Percentiles rank a stretch among this genome's conserved stretches.
Evolutionary conservation across 345 rosid species (phyloP).

Genomic region (Populus pruinosa): DNA sequence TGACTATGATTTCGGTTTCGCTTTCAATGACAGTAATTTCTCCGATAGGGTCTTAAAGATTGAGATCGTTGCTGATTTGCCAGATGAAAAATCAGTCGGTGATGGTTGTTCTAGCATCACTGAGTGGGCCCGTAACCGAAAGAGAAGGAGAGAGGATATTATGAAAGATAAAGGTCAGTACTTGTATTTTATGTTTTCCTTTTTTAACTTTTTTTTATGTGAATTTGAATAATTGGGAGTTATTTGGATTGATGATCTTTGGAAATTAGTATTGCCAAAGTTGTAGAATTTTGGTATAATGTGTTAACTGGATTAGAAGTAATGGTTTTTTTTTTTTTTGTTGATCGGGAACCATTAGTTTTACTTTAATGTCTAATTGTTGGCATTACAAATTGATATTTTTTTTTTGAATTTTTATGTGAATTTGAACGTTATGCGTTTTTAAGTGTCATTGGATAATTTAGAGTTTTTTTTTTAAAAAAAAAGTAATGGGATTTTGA

Average conservation of each 20-base stretch:
- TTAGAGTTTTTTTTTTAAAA: neutral
- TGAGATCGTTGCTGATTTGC: slow-evolving; percentile 52
- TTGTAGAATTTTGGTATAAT: neutral
- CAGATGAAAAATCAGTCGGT: slow-evolving; percentile 40
- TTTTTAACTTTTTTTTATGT: neutral
- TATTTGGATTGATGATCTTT: neutral
- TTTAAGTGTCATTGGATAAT: neutral
- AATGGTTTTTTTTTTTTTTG: neutral
- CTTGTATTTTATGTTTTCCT: neutral
- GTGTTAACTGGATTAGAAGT: neutral
- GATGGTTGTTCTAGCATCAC: slow-evolving; percentile 50
- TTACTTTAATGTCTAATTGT: neutral
- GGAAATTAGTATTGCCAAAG: too few relatives aligned
- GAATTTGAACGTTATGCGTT: neutral
- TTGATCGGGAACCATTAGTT: neutral
- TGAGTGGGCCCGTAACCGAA: slow-evolving; percentile 68
- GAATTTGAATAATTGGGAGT: neutral
- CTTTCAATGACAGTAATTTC: slow-evolving; percentile 73
- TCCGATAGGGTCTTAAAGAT: slow-evolving; percentile 74
- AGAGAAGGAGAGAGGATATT: slow-evolving; percentile 62
- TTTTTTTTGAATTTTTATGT: neutral
- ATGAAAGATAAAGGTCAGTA: slow-evolving; percentile 42
- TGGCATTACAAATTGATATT: neutral
- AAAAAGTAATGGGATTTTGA: neutral
- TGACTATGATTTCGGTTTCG: slow-evolving; percentile 64